Evolutionary conservation across 148 eudicot species (phyloP), one percentile per base, ranked within the genome.

Genomic region (Polygonum aviculare): DNA sequence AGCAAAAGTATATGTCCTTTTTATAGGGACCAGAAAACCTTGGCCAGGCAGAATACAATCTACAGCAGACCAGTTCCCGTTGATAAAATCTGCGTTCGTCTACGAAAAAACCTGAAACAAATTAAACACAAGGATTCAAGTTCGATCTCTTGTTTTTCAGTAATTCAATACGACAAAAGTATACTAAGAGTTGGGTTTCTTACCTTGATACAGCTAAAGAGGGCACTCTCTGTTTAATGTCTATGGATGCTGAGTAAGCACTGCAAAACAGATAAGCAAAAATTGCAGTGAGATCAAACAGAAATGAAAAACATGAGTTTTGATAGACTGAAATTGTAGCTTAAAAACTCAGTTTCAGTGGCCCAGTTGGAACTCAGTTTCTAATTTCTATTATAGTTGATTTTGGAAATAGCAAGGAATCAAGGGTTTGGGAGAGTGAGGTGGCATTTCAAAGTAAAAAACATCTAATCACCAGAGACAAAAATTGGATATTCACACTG

Each of bases 391-490:
- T 7, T 62, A 62, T 67, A 70, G 74, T 18, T n/a, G 12, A 40
- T 70, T 50, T 50, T 50, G 55, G 12, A 39, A 67, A 67, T 39
- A 67, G 72, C 41, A 22, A 67, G 35, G 3, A 18, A 76, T 33
- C 1, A 44, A n/a, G 45, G 44, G 19, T 33, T 33, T n/a, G n/a
- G 72, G 44, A 81, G 31, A 83, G 69, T 78, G 82, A 84, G 62
- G 81, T 70, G 79, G 72, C 88, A 87, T 60, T 78, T 80, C 80
- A 85, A 84, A 84, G 90, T 86, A 84, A 83, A 83, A 83, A 83
- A 79, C 86, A 89, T 90, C 87, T 90, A 93, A 88, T 95, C 96
- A 95, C 99, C 97, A 87, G 92, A 88, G 84, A 88, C 87, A 89
- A 93, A 87, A 95, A 80, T 89, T 88, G 96, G 92, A 95, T 81